Evolutionary conservation across 83 land plant genomes (phyloP).

Genomic region (Diphasiastrum complanatum): DNA sequence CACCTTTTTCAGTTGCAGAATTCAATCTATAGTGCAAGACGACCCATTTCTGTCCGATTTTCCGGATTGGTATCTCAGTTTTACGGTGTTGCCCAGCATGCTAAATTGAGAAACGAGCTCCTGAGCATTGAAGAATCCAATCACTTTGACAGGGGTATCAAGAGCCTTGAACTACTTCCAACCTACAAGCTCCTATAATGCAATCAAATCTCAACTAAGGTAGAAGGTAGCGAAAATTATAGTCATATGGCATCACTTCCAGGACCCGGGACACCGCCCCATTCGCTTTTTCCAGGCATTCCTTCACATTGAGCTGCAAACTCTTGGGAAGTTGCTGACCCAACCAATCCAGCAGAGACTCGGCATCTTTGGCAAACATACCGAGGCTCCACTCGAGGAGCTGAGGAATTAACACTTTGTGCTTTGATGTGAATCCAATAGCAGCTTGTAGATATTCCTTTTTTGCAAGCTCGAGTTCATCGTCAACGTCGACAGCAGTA

Average conservation of each 20-base stretch:
- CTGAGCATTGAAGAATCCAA: too few species aligned
- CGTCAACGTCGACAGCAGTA: constrained; percentile 7
- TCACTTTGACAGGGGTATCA: too few species aligned
- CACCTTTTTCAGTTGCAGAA: too few species aligned
- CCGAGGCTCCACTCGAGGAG: constrained; percentile 10
- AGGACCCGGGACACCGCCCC: neutral
- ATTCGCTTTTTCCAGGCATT: neutral
- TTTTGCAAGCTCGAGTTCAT: constrained; percentile 10
- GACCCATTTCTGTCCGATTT: too few species aligned
- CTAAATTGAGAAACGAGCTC: too few species aligned
- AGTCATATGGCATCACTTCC: constrained; percentile 14
- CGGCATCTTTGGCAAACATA: constrained; percentile 8
- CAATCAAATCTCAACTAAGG: too few species aligned
- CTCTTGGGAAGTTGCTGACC: neutral
- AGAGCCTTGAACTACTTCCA: too few species aligned
- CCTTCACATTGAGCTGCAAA: neutral
- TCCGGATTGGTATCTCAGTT: too few species aligned
- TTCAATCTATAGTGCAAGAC: too few species aligned
- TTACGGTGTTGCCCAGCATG: too few species aligned
- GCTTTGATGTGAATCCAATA: neutral
- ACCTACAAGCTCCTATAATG: too few species aligned
- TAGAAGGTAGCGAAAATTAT: constrained; percentile 5
- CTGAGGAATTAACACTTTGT: constrained; percentile 5
- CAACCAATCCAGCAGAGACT: constrained; percentile 7
- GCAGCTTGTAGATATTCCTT: constrained; percentile 9